Percentiles rank a stretch among this genome's conserved stretches.
Conservation (phyloP, 1,284 basidiomycete genomes). For the Cryptococcus maquisensis region DNA sequence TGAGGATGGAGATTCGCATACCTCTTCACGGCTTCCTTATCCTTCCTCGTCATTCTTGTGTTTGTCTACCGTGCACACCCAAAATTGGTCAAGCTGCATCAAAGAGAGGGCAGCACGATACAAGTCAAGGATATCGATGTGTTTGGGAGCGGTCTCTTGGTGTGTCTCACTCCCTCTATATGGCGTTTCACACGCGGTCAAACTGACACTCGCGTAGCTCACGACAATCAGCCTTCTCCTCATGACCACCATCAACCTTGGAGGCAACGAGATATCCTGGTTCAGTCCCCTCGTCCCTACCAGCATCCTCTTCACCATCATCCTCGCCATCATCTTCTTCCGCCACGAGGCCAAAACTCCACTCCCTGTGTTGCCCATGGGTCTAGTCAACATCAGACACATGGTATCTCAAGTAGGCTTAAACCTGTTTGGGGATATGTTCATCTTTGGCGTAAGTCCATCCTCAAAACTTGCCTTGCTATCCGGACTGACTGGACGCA, state of each 20-base stretch:
- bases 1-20: constrained; percentile 26
- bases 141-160: constrained; percentile 17
- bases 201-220: constrained; percentile 7
- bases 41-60: constrained; percentile 14
- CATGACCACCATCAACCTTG: constrained; percentile 20
- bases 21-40: constrained; percentile 17
- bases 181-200: not conserved
- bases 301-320: not conserved
- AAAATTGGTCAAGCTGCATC: constrained; percentile 10
- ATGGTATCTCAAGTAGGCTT: constrained; percentile 20
- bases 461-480: not conserved
- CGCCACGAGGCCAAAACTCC: constrained; percentile 14
- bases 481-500: not conserved
- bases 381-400: constrained; percentile 10
- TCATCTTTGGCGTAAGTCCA: constrained; percentile 16
- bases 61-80: constrained; percentile 17
- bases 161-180: constrained; percentile 2
- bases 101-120: constrained; percentile 3
- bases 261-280: constrained; percentile 22
- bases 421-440: constrained; percentile 23
- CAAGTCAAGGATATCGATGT: constrained; percentile 16
- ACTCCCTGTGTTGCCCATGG: constrained; percentile 19
- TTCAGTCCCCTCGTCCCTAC: constrained; percentile 10
- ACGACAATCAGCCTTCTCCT: constrained; percentile 17
- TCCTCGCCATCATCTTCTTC: constrained; percentile 8